Evolutionary conservation across 1,284 basidiomycete genomes (phyloP), one percentile per base, ranked within the genome.

Genomic region (Retiboletus flavoniger): DNA sequence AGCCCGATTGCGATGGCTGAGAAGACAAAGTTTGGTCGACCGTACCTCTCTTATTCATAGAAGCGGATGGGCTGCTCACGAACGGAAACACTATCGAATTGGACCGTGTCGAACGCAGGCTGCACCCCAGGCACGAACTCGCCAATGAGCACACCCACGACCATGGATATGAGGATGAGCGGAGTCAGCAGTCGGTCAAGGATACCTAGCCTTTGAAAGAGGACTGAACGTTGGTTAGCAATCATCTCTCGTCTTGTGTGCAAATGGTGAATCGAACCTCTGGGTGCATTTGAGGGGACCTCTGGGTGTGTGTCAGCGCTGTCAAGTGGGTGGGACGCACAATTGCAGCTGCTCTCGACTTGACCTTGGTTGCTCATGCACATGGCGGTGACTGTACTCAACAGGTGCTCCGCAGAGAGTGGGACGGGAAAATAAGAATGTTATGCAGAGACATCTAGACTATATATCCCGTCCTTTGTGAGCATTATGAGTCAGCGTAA

Each of bases 121-220:
- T 81, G 80, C 2, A 85, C 78, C 28, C 71, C 65, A 7, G 77
- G 77, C 3, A 75, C 79, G 53, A 78, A 89, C 58, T 82, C 79
- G 29, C 91, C 91, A 36, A 94, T 84, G 50, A 93, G 66, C 7
- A 93, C 84, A 1, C 92, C 92, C 19, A 89, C 61, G 43, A 93
- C 81, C 91, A 95, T 95, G 21, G 80, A 81, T 4, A 91, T 39
- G 3, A 95, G 73, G 49, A 95, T 87, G 44, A 84, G 76, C 0
- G 87, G 80, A 0, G 90, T 85, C 2, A 94, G 75, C 0, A 91
- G 76, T 14, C 85, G 79, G 67, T 93, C 91, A 0, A 87, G 72
- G 16, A 82, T 61, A 48, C 77, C 71, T 1, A 85, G 71, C 47
- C 74, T 72, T 55, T 71, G 73, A 60, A 82, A 76, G 4, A 80